Conservation (phyloP, 176 grass and related monocot genomes). For the Hyparrhenia diplandra region DNA sequence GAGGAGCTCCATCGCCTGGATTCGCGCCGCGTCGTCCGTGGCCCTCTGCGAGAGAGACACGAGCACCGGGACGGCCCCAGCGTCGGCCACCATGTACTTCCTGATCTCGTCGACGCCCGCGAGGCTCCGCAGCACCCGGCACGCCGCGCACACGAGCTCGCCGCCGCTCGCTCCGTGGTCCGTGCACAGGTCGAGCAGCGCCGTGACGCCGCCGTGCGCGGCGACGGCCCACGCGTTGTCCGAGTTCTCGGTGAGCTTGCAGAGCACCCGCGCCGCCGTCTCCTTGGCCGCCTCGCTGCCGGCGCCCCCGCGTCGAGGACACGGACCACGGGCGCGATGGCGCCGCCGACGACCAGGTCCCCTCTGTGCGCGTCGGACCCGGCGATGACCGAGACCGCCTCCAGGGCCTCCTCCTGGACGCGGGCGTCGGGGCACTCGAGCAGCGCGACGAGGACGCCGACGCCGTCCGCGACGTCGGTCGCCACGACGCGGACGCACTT, state of each 20-base stretch:
- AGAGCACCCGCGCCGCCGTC: slow-evolving; percentile 53
- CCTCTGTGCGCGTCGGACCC: slow-evolving; percentile 46
- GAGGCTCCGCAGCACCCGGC: slow-evolving; percentile 69
- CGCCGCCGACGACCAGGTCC: slow-evolving; percentile 58
- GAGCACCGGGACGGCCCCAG: slow-evolving; percentile 49
- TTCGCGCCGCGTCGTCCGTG: slow-evolving; percentile 48
- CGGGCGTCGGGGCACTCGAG: slow-evolving; percentile 49
- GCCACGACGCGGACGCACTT: slow-evolving; percentile 58
- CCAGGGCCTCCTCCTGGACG: slow-evolving; percentile 49
- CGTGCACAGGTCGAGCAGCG: slow-evolving; percentile 54
- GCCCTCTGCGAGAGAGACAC: slow-evolving; percentile 38
- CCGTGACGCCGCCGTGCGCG: slow-evolving; percentile 76
- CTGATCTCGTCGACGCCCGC: slow-evolving; percentile 71
- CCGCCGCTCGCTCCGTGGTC: slow-evolving; percentile 27
- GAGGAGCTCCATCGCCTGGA: slow-evolving; percentile 70
- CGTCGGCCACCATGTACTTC: slow-evolving; percentile 69
- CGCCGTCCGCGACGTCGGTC: slow-evolving; percentile 46
- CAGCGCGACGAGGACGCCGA: slow-evolving; percentile 49
- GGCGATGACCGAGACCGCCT: slow-evolving; percentile 51
- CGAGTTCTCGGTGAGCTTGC: slow-evolving; percentile 75
- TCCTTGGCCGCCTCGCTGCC: slow-evolving; percentile 33
- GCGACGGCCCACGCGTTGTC: slow-evolving; percentile 90
- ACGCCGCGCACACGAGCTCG: slow-evolving; percentile 52
- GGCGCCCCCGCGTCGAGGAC: slow-evolving; percentile 37
- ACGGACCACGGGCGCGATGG: slow-evolving; percentile 50